Base-by-base conservation (phyloP, 371 early-diverging fungal species). In the Mortierella sp. region DNA sequence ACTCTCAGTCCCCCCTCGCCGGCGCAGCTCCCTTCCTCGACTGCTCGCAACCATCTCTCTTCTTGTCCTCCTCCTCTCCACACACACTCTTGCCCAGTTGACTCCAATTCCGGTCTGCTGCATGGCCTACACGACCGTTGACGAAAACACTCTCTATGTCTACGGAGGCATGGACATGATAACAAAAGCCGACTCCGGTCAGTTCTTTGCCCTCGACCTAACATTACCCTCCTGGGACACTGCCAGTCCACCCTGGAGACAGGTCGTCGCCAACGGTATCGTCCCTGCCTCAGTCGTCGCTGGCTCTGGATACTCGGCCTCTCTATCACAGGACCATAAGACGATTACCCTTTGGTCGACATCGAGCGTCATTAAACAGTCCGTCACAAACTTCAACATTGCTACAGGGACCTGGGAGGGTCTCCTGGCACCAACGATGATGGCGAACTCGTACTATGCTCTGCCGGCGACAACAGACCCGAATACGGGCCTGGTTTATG, bases 131-230 rank as follows among this genome's bases (percentile, higher is more conserved):
- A 40, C 67, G 8, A 67, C 67, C 24, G 21, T 67, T 11, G 10
- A 67, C n/a, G 67, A 37, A 24, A 67, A 67, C 67, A 67, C 67
- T 3, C 34, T 37, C 10, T 67, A 9, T 40, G 34, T 67, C 34
- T 40, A 67, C 10, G 67, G 67, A 19, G 67, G 67, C 37, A 31
- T 31, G 16, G 50, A 50, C 16, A 16, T 16, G 10, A 50, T 1
- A 50, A 50, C 50, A 50, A 16, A 16, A 14, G 50, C 3, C 3
- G 50, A 14, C 16, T 16, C 16, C 16, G 21, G 34, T 31, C 34
- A 61, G 24, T 67, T 67, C 67, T 67, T 21, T 11, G 40, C 67
- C 37, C 67, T 67, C 10, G 67, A 67, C 40, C 67, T 67, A 24
- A 67, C 67, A 8, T 16, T 19, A 10, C 43, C 67, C 9, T 21